These are phyloP conservation scores for Ogataea haglerorum DNA, from an alignment of 805 yeast species.

Conservation along the genomic window DNA sequence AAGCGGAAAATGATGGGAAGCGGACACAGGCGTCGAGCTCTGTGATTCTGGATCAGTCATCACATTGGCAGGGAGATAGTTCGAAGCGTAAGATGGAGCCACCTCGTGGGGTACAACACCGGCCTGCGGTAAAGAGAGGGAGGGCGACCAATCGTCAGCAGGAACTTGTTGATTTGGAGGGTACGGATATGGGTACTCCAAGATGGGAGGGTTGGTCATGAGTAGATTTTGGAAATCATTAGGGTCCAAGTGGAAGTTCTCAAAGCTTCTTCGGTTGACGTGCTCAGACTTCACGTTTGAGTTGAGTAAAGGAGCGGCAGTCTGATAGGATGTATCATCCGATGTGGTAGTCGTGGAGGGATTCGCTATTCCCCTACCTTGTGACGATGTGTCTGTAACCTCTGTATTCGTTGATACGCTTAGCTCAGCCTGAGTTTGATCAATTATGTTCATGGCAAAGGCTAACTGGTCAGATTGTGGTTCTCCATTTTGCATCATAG, in stretches of 20 bases:
- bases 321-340: conserved; percentile 1
- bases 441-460: neutral
- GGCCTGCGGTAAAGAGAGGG: neutral
- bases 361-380: neutral
- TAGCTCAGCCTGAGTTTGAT: neutral
- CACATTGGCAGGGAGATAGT: neutral
- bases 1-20: conserved; percentile 20
- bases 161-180: neutral
- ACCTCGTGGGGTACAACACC: neutral
- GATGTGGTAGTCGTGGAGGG: conserved; percentile 1
- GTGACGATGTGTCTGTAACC: neutral
- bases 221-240: conserved; percentile 35
- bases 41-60: neutral
- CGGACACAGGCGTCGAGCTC: neutral
- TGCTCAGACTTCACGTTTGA: neutral
- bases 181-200: conserved; percentile 28
- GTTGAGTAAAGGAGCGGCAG: neutral
- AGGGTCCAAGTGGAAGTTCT: conserved; percentile 33
- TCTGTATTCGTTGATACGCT: neutral
- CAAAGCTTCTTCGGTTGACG: conserved; percentile 10
- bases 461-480: neutral
- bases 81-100: neutral
- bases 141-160: neutral
- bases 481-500: neutral
- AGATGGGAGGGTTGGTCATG: conserved; percentile 35